phyloP scores from a whole-genome alignment of 768 basidiomycete genomes.

The Mycena floridula region DNA sequence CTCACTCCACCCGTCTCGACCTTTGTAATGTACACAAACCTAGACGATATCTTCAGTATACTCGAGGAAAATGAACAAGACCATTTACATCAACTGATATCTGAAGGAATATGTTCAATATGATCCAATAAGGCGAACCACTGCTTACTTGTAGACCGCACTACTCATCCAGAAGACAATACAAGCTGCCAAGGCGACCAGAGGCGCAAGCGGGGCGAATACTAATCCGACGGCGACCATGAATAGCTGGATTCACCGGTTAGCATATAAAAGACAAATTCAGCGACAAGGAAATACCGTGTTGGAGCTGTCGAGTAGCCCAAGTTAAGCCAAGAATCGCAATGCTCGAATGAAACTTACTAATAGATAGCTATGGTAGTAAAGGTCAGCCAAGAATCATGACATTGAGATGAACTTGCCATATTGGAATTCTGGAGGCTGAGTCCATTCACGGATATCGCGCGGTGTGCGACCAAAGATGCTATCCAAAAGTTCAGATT shows the following conservation, averaged over 20 bases:
- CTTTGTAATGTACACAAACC: constrained; percentile 84
- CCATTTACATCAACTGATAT: too few species aligned
- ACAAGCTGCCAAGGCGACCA: constrained; percentile 79
- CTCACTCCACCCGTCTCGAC: constrained; percentile 92
- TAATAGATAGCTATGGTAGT: neutral
- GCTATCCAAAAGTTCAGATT: constrained; percentile 26
- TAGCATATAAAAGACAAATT: too few species aligned
- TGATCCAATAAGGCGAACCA: too few species aligned
- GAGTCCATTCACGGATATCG: constrained; percentile 85
- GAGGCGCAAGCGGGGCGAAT: constrained; percentile 90
- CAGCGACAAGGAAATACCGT: too few species aligned
- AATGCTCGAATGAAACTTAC: neutral
- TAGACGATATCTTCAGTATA: too few species aligned
- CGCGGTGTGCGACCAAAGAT: constrained; percentile 85
- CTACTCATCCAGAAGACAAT: constrained; percentile 85
- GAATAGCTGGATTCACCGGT: constrained; percentile 70
- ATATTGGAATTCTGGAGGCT: constrained; percentile 87
- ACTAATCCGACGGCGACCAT: constrained; percentile 92
- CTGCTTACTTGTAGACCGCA: constrained; percentile 92
- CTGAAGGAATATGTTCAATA: too few species aligned
- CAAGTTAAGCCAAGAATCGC: too few species aligned
- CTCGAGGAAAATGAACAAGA: too few species aligned
- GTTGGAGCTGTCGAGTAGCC: too few species aligned
- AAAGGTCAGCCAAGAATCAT: too few species aligned
- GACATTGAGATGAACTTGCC: constrained; percentile 71